phyloP scores from a whole-genome alignment of 768 basidiomycete species.

The Lentinula detonsa region DNA sequence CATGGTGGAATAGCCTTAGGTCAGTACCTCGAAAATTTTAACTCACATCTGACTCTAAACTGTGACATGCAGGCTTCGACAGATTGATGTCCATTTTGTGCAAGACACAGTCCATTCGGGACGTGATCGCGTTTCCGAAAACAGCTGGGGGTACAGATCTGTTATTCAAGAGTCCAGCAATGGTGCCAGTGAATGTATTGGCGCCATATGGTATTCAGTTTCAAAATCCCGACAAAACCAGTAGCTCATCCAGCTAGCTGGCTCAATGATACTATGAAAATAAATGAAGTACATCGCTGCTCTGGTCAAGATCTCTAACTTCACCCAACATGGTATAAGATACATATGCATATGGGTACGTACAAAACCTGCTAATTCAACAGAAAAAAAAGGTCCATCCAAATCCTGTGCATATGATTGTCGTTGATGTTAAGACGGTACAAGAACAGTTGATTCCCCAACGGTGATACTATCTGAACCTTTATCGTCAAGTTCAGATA shows the following conservation, averaged over 20 bases:
- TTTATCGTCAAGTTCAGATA: background rate
- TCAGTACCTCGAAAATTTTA: constrained; percentile 23
- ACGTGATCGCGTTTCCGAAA: constrained; percentile 97
- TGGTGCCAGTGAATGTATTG: constrained; percentile 44
- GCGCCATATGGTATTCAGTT: constrained; percentile 56
- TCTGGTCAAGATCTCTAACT: background rate
- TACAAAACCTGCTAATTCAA: background rate
- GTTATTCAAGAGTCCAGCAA: constrained; percentile 83
- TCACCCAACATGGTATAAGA: background rate
- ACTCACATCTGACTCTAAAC: constrained; percentile 8
- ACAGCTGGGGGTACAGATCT: constrained; percentile 77
- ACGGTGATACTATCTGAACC: background rate
- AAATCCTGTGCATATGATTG: background rate
- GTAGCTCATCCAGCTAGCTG: background rate
- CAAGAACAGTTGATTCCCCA: background rate
- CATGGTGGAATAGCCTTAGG: constrained; percentile 94
- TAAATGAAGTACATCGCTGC: background rate
- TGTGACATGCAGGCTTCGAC: constrained; percentile 66
- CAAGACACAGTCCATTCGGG: constrained; percentile 80
- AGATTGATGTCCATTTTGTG: constrained; percentile 89
- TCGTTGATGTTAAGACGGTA: constrained; percentile 1
- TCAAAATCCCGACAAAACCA: background rate
- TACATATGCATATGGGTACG: background rate
- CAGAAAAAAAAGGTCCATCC: background rate
- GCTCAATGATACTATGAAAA: background rate